Conservation (phyloP, 1,139 yeast genomes). For the Kurtzmaniella quercitrusa region DNA sequence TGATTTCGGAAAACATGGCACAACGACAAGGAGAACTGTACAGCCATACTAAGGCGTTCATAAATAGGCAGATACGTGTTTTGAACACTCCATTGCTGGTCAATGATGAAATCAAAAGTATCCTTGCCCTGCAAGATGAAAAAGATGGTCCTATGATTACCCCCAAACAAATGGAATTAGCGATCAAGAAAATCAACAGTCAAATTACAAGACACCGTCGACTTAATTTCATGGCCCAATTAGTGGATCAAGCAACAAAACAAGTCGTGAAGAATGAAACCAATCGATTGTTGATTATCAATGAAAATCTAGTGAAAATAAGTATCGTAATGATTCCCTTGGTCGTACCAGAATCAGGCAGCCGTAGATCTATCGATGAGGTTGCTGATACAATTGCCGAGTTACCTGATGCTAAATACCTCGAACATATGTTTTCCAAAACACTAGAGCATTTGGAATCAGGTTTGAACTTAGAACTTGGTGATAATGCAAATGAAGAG, state of each 20-base stretch:
- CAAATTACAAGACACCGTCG: constrained; percentile 27
- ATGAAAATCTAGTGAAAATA: constrained; percentile 23
- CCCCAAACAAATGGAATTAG: constrained; percentile 19
- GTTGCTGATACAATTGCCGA: constrained; percentile 24
- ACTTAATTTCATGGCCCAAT: constrained; percentile 25
- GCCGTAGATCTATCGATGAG: constrained; percentile 13
- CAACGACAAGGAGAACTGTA: constrained; percentile 11
- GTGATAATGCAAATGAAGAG: constrained; percentile 9
- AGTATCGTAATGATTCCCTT: constrained; percentile 26
- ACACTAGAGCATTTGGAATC: background rate
- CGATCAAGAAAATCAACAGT: constrained; percentile 25
- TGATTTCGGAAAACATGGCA: background rate
- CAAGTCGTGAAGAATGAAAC: constrained; percentile 34
- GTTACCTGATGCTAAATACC: constrained; percentile 32
- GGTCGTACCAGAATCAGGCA: constrained; percentile 22
- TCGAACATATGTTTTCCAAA: constrained; percentile 4
- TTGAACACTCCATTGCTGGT: constrained; percentile 23
- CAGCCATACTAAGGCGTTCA: constrained; percentile 22
- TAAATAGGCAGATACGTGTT: constrained; percentile 24
- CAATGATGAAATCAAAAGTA: constrained; percentile 12
- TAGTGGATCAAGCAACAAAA: constrained; percentile 32
- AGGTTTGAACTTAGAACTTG: constrained; percentile 3
- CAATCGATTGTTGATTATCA: constrained; percentile 24
- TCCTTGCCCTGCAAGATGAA: constrained; percentile 13
- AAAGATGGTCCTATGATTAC: constrained; percentile 12